Evolutionary conservation across 2,329 filamentous ascomycete genomes (phyloP).

Genomic region (Penicillium olsonii): DNA sequence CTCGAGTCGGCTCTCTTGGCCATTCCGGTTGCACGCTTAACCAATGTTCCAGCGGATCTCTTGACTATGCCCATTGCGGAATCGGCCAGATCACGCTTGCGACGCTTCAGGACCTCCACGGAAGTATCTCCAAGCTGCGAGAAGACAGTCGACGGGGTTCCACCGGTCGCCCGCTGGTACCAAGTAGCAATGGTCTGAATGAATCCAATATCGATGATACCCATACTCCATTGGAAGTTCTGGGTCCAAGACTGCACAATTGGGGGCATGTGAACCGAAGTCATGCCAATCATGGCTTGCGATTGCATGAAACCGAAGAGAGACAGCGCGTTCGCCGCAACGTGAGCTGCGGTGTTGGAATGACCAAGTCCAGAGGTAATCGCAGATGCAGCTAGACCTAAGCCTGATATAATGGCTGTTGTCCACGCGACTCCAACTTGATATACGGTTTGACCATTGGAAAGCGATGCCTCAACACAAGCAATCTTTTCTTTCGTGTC

Average conservation of each 20-base stretch:
- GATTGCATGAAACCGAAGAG: slow-evolving; percentile 94
- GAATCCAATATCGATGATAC: slow-evolving; percentile 84
- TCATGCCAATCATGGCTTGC: slow-evolving; percentile 87
- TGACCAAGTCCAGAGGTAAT: slow-evolving; percentile 88
- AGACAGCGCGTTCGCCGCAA: slow-evolving; percentile 90
- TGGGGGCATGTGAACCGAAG: slow-evolving; percentile 76
- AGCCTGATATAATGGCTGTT: slow-evolving; percentile 81
- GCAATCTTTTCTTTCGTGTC: slow-evolving; percentile 67
- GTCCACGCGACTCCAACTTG: slow-evolving; percentile 86
- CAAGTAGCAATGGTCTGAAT: slow-evolving; percentile 88
- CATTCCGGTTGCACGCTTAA: slow-evolving; percentile 27
- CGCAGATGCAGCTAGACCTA: slow-evolving; percentile 81
- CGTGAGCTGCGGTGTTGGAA: slow-evolving; percentile 90
- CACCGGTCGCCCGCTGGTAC: slow-evolving; percentile 93
- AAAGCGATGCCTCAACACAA: slow-evolving; percentile 83
- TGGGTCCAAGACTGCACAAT: slow-evolving; percentile 93
- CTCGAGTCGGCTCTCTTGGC: slow-evolving; percentile 56
- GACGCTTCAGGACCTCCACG: slow-evolving; percentile 73
- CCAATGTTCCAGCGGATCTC: slow-evolving; percentile 21
- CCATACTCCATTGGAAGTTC: slow-evolving; percentile 98
- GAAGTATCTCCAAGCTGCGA: slow-evolving; percentile 73
- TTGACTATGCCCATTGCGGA: slow-evolving; percentile 28
- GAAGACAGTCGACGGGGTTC: slow-evolving; percentile 76
- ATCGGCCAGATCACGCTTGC: slow-evolving; percentile 51
- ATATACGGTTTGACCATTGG: slow-evolving; percentile 90